Percentiles rank a stretch among this genome's conserved stretches.
Evolutionary conservation across 805 yeast genomes (phyloP).

Genomic region (Candida jianshihensis): DNA sequence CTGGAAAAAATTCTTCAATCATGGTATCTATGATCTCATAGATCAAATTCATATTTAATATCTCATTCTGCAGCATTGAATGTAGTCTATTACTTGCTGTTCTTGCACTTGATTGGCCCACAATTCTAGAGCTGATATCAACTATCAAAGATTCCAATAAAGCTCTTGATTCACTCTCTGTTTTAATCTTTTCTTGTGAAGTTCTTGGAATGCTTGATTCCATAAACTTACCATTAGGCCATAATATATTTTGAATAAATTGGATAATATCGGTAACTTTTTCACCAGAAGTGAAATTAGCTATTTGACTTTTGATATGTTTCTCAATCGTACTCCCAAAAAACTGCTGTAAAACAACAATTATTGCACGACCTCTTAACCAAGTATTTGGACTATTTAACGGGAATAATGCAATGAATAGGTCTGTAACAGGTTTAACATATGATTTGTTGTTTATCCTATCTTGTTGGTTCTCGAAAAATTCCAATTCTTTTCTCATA

Average conservation of each 20-base stretch:
- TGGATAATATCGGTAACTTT: constrained; percentile 36
- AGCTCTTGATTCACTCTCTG: constrained; percentile 51
- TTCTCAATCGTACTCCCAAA: constrained; percentile 85
- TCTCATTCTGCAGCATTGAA: constrained; percentile 66
- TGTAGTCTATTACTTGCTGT: constrained; percentile 57
- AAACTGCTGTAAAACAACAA: constrained; percentile 75
- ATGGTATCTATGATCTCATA: constrained; percentile 53
- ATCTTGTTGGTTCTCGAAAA: constrained; percentile 23
- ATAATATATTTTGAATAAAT: constrained; percentile 25
- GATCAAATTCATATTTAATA: constrained; percentile 57
- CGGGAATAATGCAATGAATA: constrained; percentile 64
- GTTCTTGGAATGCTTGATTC: constrained; percentile 41
- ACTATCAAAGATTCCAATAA: constrained; percentile 50
- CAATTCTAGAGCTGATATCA: constrained; percentile 64
- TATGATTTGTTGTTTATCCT: constrained; percentile 37
- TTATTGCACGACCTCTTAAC: constrained; percentile 79
- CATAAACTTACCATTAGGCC: constrained; percentile 52
- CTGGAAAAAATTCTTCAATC: constrained; percentile 32
- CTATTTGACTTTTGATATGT: constrained; percentile 32
- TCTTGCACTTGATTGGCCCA: constrained; percentile 60
- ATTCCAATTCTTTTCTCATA: constrained; percentile 48
- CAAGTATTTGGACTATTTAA: constrained; percentile 59
- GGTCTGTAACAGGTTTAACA: constrained; percentile 76
- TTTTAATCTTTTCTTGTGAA: constrained; percentile 40
- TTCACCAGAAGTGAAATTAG: constrained; percentile 34